phyloP scores from a whole-genome alignment of 164 flowering plant genomes.

The Annona cherimola region DNA sequence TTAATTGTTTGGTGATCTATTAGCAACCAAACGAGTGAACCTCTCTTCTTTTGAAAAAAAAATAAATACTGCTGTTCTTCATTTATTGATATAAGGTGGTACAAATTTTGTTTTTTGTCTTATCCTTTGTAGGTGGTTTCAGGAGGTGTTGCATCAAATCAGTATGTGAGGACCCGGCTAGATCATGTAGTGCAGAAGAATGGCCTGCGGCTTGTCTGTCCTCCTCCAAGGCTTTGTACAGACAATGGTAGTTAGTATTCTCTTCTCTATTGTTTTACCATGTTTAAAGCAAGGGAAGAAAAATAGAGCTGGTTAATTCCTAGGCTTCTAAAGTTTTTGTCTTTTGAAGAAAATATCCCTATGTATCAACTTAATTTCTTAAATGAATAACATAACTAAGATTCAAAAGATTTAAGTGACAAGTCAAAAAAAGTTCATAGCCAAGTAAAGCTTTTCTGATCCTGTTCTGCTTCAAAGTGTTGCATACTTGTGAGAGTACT shows the following conservation, averaged over 20 bases:
- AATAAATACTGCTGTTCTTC: neutral
- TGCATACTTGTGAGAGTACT: neutral
- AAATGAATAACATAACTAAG: neutral
- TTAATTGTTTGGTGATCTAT: slow-evolving; percentile 55
- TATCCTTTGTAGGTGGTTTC: slow-evolving; percentile 63
- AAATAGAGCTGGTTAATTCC: neutral
- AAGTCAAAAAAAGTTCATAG: neutral
- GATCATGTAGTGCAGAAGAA: slow-evolving; percentile 50
- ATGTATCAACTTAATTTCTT: neutral
- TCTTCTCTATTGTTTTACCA: neutral
- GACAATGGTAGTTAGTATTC: slow-evolving; percentile 66
- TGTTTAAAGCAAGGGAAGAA: neutral
- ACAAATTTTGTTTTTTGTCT: neutral
- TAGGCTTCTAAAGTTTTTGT: neutral
- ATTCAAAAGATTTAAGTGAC: neutral
- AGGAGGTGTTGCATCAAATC: slow-evolving; percentile 96
- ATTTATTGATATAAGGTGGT: neutral
- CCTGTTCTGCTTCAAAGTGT: neutral
- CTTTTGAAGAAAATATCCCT: neutral
- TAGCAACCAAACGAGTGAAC: neutral
- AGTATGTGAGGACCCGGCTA: slow-evolving; percentile 76
- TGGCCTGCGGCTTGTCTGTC: slow-evolving; percentile 72
- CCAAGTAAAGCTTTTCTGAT: neutral
- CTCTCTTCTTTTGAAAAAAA: neutral
- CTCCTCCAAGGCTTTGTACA: slow-evolving; percentile 95